phyloP scores from a whole-genome alignment of 148 eudicot genomes.

The Selenicereus undatus region DNA sequence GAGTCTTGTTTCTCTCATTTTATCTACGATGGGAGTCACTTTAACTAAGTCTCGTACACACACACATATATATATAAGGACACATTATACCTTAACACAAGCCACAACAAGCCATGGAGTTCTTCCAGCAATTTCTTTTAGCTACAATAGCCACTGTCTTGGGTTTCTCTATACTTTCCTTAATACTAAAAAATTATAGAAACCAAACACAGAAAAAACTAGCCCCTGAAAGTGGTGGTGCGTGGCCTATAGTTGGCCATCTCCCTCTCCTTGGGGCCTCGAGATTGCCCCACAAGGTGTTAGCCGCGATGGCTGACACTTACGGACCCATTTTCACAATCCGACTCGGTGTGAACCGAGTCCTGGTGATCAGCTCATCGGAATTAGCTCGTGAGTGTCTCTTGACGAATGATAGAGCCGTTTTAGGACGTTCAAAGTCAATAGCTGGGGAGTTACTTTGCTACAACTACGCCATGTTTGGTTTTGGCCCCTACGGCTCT shows the following conservation, averaged over 20 bases:
- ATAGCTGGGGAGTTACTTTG: conserved; percentile 23
- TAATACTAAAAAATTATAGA: neutral
- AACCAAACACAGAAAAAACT: neutral
- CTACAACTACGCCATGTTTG: conserved; percentile 40
- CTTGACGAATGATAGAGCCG: conserved; percentile 31
- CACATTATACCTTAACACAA: neutral
- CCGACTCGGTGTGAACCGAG: conserved; percentile 30
- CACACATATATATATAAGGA: too few relatives aligned
- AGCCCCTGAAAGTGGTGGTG: conserved; percentile 30
- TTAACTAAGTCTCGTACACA: too few relatives aligned
- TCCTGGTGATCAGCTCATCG: conserved; percentile 39
- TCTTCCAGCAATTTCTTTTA: neutral
- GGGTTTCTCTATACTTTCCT: neutral
- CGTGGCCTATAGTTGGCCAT: conserved; percentile 42
- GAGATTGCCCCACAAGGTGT: conserved; percentile 7
- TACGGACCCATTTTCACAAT: conserved; percentile 39
- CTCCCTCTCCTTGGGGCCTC: conserved; percentile 24
- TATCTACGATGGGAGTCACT: too few relatives aligned
- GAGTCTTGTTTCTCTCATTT: too few relatives aligned
- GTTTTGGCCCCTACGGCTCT: conserved; percentile 31
- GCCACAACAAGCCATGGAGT: neutral
- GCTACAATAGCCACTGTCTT: neutral
- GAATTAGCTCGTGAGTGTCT: conserved; percentile 45
- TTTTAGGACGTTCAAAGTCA: conserved; percentile 29
- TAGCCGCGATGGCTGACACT: conserved; percentile 33